A percentile compares a stretch with the other conserved stretches of the same genome.
Evolutionary conservation across 345 rosid species (phyloP).

Genomic region (Clarkia xantiana): DNA sequence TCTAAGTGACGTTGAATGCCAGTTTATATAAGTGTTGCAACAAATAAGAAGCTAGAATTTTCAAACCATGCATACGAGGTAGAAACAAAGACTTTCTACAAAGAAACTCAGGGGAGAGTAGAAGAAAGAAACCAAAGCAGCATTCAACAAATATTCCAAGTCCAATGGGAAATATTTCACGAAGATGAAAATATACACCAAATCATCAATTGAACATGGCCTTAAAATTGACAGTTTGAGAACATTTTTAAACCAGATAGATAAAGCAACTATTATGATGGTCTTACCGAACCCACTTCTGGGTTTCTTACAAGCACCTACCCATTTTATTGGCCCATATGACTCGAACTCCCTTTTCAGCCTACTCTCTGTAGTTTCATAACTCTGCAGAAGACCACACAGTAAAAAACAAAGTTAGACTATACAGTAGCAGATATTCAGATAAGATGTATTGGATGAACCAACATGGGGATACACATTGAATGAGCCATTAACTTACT

Average conservation of each 20-base stretch:
- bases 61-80: background rate
- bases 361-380: slow-evolving; percentile 94
- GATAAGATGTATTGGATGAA: slow-evolving; percentile 8
- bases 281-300: slow-evolving; percentile 77
- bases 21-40: background rate
- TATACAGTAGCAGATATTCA: background rate
- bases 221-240: background rate
- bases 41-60: background rate
- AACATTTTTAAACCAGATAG: slow-evolving; percentile 3
- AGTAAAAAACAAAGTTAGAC: slow-evolving; percentile 1
- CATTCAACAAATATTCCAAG: background rate
- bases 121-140: background rate
- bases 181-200: background rate
- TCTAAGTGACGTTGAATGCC: background rate
- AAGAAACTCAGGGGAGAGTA: background rate
- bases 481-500: slow-evolving; percentile 27
- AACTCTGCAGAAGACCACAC: slow-evolving; percentile 51
- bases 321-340: slow-evolving; percentile 98
- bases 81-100: background rate
- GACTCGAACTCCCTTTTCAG: slow-evolving; percentile 99
- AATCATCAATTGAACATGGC: background rate
- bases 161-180: background rate
- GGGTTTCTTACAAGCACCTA: slow-evolving; percentile 61
- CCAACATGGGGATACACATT: slow-evolving; percentile 1
- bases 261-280: slow-evolving; percentile 12